phyloP scores from a whole-genome alignment of 129 eudicot genomes.

The Apium graveolens region DNA sequence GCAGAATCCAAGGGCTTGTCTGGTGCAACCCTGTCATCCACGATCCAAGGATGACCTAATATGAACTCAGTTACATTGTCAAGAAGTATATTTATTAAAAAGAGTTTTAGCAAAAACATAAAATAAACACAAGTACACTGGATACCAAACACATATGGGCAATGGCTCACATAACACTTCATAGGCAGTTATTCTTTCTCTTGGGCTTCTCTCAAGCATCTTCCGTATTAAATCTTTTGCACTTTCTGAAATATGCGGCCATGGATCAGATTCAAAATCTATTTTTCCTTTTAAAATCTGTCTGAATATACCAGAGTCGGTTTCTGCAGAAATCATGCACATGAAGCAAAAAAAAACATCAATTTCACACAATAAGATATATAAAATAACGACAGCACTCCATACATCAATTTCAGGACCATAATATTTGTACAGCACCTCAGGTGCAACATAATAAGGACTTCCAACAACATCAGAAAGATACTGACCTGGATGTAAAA shows the following conservation, averaged over 20 bases:
- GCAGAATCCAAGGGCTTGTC: slow-evolving; percentile 49
- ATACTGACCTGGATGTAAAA: slow-evolving; percentile 37
- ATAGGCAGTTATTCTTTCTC: slow-evolving; percentile 33
- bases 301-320: slow-evolving; percentile 50
- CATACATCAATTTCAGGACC: slow-evolving; percentile 54
- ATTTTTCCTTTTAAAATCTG: slow-evolving; percentile 44
- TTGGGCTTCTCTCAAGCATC: slow-evolving; percentile 47
- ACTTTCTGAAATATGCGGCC: slow-evolving; percentile 55
- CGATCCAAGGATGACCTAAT: slow-evolving; percentile 55
- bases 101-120: too few species aligned
- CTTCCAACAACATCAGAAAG: slow-evolving; percentile 58
- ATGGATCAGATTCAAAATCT: slow-evolving; percentile 50
- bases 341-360: not conserved
- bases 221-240: slow-evolving; percentile 41
- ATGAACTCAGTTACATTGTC: not conserved
- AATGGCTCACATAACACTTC: slow-evolving; percentile 40
- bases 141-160: not conserved
- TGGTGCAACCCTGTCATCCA: slow-evolving; percentile 46
- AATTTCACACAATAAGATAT: slow-evolving; percentile 40
- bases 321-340: slow-evolving; percentile 29
- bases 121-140: not conserved
- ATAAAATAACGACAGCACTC: slow-evolving; percentile 58
- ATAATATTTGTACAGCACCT: slow-evolving; percentile 46
- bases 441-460: slow-evolving; percentile 62
- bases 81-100: not conserved